Evolutionary conservation across 305 asterid species (phyloP), one percentile per base, ranked within the genome.

Genomic region (Stenogyne calaminthoides): DNA sequence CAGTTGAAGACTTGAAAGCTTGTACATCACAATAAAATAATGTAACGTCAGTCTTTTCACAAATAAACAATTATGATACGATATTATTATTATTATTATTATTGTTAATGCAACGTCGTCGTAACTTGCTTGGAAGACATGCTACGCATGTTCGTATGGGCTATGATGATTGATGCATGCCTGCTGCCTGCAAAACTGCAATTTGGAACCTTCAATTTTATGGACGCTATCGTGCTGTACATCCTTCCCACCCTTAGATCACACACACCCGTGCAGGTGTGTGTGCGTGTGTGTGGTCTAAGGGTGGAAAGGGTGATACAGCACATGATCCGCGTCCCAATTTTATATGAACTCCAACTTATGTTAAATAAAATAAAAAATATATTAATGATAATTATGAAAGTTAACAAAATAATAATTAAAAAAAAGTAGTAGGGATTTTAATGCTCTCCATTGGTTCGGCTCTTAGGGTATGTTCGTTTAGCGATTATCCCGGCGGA

Each of bases 121-220:
- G n/a, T 55, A 19, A 9, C 60, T 49, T 25, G 29, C 70, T 65
- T 46, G 61, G 61, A 29, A 49, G 47, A 29, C 61, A 55, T 29
- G 72, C 72, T 29, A 15, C 61, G 55, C 72, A 32, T 67, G 61
- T 67, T 49, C 51, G 32, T 67, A 49, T 67, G n/a, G n/a, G n/a
- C n/a, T n/a, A n/a, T n/a, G n/a, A n/a, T n/a, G n/a, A n/a, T n/a
- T n/a, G 29, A 19, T 67, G 71, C 71, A 29, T 49, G 72, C 59
- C 70, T 12, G 51, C n/a, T 25, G 59, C 69, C 52, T 47, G 20
- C 56, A 49, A 64, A 64, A 15, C 19, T 59, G 64, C 64, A 29
- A 59, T 59, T 59, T 27, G 10, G 64, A 55, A 58, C 68, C 9
- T 63, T 64, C 11, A 64, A 64, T 64, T 36, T 44, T 16, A 52